These are phyloP conservation scores for Capronia americana DNA, from an alignment of 2,329 filamentous ascomycete species.

Conservation along the genomic window DNA sequence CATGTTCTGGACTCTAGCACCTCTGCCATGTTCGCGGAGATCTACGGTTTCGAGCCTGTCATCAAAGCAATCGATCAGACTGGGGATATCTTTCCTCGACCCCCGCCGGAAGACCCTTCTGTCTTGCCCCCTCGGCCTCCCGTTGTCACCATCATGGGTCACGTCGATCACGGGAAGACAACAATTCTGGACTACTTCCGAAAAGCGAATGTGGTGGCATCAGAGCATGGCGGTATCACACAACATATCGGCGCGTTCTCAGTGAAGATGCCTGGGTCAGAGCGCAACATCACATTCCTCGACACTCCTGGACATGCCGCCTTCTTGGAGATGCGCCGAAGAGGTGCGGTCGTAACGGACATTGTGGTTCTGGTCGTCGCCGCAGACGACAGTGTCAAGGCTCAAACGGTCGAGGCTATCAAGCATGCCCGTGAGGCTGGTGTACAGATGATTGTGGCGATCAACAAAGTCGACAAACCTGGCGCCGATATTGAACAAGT, in stretches of 20 bases:
- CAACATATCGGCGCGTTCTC: conserved; percentile 99
- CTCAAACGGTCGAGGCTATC: conserved; percentile 93
- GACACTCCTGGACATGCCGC: conserved; percentile 97
- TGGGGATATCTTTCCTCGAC: conserved; percentile 74
- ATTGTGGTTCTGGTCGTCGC: conserved; percentile 96
- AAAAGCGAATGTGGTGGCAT: conserved; percentile 87
- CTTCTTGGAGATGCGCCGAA: conserved; percentile 93
- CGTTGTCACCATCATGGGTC: conserved; percentile 98
- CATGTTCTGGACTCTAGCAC: conserved; percentile 91
- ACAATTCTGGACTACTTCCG: conserved; percentile 92
- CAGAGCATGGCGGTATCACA: conserved; percentile 95
- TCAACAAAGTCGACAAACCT: conserved; percentile 95
- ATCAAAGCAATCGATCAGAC: conserved; percentile 67
- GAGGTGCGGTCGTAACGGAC: conserved; percentile 94
- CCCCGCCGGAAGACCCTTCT: conserved; percentile 71
- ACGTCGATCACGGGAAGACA: conserved; percentile 98
- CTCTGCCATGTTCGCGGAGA: conserved; percentile 84
- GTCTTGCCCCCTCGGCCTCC: conserved; percentile 77
- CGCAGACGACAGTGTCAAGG: conserved; percentile 96
- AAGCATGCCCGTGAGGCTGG: conserved; percentile 87
- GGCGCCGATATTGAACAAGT: conserved; percentile 80
- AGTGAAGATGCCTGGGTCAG: conserved; percentile 76
- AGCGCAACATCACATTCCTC: conserved; percentile 92
- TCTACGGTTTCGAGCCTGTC: conserved; percentile 89
- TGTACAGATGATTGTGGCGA: conserved; percentile 95